Percentiles rank a stretch among this genome's conserved stretches.
phyloP scores from a whole-genome alignment of 1,284 basidiomycete genomes.

The Trametes sp. region DNA sequence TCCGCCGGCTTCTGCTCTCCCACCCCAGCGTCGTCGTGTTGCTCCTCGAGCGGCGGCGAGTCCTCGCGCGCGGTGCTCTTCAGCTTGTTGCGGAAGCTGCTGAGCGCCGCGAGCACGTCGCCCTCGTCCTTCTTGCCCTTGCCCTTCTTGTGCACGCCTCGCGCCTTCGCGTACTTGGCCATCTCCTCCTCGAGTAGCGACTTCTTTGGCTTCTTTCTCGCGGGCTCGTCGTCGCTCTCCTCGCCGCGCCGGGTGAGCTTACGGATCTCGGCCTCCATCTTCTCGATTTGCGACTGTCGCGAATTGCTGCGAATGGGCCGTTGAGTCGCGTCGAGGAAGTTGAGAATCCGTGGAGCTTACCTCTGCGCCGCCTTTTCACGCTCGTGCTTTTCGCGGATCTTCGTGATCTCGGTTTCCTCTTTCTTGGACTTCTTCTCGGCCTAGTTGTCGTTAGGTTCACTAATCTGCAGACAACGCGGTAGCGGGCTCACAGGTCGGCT shows the following conservation, averaged over 20 bases:
- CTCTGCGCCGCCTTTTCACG: slow-evolving; percentile 63
- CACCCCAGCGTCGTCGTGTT: slow-evolving; percentile 34
- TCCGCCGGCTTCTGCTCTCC: slow-evolving; percentile 28
- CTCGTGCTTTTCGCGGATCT: slow-evolving; percentile 78
- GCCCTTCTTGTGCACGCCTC: slow-evolving; percentile 67
- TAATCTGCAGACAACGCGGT: no score
- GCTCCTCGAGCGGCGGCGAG: slow-evolving; percentile 41
- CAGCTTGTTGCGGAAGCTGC: slow-evolving; percentile 76
- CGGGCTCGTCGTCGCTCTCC: slow-evolving; percentile 66
- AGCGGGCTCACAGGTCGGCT: slow-evolving; percentile 11
- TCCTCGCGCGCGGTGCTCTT: slow-evolving; percentile 51
- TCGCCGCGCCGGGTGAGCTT: slow-evolving; percentile 66
- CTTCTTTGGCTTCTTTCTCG: slow-evolving; percentile 66
- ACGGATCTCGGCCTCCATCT: slow-evolving; percentile 88
- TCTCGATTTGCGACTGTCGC: slow-evolving; percentile 82
- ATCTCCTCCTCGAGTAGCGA: slow-evolving; percentile 84
- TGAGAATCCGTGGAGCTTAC: slow-evolving; percentile 12
- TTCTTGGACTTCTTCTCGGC: slow-evolving; percentile 49
- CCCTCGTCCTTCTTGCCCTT: slow-evolving; percentile 73
- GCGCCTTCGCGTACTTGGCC: slow-evolving; percentile 76
- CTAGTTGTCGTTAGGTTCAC: slow-evolving; percentile 27
- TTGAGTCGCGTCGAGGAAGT: background rate
- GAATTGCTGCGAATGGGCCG: slow-evolving; percentile 53
- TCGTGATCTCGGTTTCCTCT: slow-evolving; percentile 56
- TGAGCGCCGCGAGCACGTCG: slow-evolving; percentile 77